These are phyloP conservation scores for Macrotyloma uniflorum DNA, from an alignment of 306 rosid genomes.

Conservation along the genomic window DNA sequence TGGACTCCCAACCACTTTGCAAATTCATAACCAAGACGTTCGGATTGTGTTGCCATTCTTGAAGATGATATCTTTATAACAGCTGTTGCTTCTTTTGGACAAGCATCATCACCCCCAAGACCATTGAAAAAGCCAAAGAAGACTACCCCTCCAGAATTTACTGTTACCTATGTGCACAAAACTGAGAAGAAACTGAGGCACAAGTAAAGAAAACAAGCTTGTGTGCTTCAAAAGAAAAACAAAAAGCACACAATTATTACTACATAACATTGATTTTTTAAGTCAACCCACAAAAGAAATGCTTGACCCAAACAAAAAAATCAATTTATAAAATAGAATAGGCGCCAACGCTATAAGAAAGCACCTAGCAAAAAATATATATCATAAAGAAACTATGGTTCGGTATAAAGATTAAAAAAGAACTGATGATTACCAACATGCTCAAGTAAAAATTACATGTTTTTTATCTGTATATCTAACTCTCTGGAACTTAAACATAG, in stretches of 20 bases:
- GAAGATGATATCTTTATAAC: constrained; percentile 94
- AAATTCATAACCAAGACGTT: constrained; percentile 94
- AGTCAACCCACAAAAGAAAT: not conserved
- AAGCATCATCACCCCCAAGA: constrained; percentile 44
- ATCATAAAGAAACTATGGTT: constrained; percentile 4
- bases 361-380: not conserved
- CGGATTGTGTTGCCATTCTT: constrained; percentile 98
- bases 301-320: not conserved
- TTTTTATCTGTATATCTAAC: too few species aligned
- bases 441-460: too few species aligned
- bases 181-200: constrained; percentile 38
- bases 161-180: constrained; percentile 77
- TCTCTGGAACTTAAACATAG: too few species aligned
- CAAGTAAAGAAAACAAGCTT: constrained; percentile 26
- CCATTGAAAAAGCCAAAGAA: constrained; percentile 87
- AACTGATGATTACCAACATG: not conserved
- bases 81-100: constrained; percentile 79
- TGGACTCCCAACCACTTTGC: constrained; percentile 92
- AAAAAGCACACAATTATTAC: not conserved
- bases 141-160: constrained; percentile 98
- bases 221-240: not conserved
- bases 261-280: not conserved
- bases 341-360: not conserved
- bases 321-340: constrained; percentile 8
- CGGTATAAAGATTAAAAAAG: not conserved